Evolutionary conservation across 139 green algal genomes (phyloP), one percentile per base, ranked within the genome.

Genomic region (Picochlorum costavermella): DNA sequence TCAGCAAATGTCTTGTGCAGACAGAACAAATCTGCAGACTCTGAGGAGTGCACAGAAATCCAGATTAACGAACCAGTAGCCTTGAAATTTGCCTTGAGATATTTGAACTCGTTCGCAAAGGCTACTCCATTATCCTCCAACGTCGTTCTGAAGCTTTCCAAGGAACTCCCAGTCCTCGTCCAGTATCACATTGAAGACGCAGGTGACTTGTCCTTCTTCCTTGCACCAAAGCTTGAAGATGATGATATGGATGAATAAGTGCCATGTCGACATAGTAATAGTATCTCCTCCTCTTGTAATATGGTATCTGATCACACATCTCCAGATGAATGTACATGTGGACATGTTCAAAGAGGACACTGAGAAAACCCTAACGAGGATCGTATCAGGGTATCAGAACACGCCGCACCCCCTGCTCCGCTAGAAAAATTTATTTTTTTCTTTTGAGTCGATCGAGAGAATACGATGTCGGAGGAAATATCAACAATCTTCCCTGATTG

Each of bases 71-170:
- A 98, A 75, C 92, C 94, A 14, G 93, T 98, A 16, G 71, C 76
- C 3, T 84, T 97, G 12, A 96, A 88, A 13, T 99, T 99, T 78
- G 92, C 93, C 6, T 77, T 98, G 51, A 87, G 93, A 31, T 99
- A 98, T 84, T 81, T 99, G 48, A 96, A 95, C 78, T 92, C 83
- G 50, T 99, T 99, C 71, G 86, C 88, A 65, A 98, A 98, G 61
- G 70, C 71, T 44, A 85, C 83, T 23, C 66, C 81, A 20, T 73
- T 90, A 30, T 71, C 71, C 16, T 29, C 59, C 3, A 67, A 78
- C 23, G 89, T 94, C 23, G 86, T 83, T 57, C 71, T 98, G 2
- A 83, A 68, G 40, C 84, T 98, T 65, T 86, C 77, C 33, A 91
- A 90, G 75, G 87, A 98, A 58, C 81, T 97, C 56, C 92, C 92